phyloP scores from a whole-genome alignment of 305 asterid species.

The Fraxinus velutina region DNA sequence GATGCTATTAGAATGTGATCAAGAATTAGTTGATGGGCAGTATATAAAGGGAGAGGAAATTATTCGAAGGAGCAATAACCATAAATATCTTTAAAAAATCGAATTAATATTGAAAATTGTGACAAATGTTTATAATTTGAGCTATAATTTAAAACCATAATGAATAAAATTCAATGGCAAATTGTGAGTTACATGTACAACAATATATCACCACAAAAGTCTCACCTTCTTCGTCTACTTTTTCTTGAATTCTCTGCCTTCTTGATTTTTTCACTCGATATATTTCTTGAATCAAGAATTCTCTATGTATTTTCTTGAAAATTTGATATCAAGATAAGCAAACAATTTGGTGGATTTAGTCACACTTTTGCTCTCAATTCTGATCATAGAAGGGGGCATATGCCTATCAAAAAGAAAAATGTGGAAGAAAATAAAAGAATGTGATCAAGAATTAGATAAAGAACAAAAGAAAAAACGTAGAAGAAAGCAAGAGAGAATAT shows the following conservation, averaged over 20 bases:
- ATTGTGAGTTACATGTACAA: neutral
- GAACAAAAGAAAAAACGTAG: neutral
- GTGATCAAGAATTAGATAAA: neutral
- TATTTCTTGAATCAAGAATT: neutral
- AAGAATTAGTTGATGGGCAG: neutral
- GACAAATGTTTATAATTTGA: neutral
- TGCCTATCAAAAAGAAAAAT: conserved; percentile 48
- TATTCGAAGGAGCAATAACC: too few species aligned
- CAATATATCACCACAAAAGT: neutral
- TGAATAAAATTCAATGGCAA: neutral
- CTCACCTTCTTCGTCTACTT: neutral
- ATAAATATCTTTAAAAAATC: neutral
- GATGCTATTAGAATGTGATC: neutral
- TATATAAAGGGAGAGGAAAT: too few species aligned
- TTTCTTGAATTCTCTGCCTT: neutral
- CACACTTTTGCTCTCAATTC: conserved; percentile 62
- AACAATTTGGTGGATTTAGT: conserved; percentile 57
- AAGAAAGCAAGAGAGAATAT: neutral
- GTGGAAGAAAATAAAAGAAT: neutral
- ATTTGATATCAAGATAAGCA: neutral
- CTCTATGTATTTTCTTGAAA: neutral
- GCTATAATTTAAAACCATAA: neutral
- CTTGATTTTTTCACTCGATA: neutral
- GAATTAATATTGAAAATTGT: neutral
- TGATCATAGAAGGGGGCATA: conserved; percentile 67